Percentiles rank a stretch among this genome's conserved stretches.
phyloP scores from a whole-genome alignment of 345 rosid species.

The Limnanthes douglasii region DNA sequence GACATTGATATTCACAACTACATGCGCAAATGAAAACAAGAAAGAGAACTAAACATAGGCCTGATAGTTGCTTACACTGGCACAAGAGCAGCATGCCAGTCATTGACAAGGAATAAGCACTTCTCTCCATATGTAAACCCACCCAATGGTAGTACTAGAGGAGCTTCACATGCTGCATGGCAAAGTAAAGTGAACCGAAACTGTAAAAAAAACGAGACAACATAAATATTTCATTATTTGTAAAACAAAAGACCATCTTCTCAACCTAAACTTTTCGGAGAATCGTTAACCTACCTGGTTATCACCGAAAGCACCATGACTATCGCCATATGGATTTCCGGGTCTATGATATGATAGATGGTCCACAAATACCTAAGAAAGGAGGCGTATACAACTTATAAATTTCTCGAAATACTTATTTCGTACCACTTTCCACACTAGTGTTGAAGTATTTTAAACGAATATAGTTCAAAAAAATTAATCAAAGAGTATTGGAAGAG shows the following conservation, averaged over 20 bases:
- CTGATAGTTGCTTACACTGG: conserved; percentile 46
- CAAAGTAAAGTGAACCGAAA: conserved; percentile 88
- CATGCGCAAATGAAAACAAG: background rate
- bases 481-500: conserved; percentile 1
- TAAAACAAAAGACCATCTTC: background rate
- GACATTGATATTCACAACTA: too few species aligned
- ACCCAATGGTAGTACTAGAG: conserved; percentile 80
- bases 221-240: conserved; percentile 9
- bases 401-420: background rate
- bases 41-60: background rate
- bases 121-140: conserved; percentile 91
- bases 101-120: conserved; percentile 83
- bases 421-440: background rate
- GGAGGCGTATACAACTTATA: background rate
- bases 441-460: background rate
- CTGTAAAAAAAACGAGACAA: conserved; percentile 35
- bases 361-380: conserved; percentile 69
- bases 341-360: conserved; percentile 79
- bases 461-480: background rate
- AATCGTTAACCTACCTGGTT: conserved; percentile 49
- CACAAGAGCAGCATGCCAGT: conserved; percentile 97
- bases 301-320: conserved; percentile 76
- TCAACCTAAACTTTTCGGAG: background rate
- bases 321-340: conserved; percentile 88
- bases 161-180: conserved; percentile 99